Base-by-base conservation (phyloP, 345 rosid species). In the Populus nigra region DNA sequence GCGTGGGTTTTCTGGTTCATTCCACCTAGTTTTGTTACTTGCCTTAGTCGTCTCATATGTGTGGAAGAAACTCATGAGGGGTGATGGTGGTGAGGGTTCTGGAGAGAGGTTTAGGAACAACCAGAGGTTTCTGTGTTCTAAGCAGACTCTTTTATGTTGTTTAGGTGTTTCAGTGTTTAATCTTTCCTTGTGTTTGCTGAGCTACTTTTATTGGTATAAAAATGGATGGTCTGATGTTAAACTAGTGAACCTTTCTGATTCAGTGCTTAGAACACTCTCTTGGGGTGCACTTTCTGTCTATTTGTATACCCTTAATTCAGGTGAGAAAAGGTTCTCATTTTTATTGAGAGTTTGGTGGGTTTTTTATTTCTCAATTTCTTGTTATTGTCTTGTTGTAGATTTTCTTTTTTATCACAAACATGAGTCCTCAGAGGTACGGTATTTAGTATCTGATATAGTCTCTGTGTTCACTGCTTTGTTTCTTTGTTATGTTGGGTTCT, bases 271-370 rank as follows among this genome's bases (percentile, higher is more conserved):
- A 82, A 81, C 94, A 43, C 79, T 90, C 76, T 85, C 90, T 77
- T 94, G 97, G 97, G 91, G 83, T 79, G 81, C 85, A 27, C 73
- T 90, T 69, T 80, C 81, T 71, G 73, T 85, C 65, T 83, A 73
- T 77, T 57, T 91, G 75, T 74, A 83, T 65, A 36, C 65, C 65
- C 81, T 74, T 18, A 69, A 72, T 77, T 81, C 85, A n/a, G 69
- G 73, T 25, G 85, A 73, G 62, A 55, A 65, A 29, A 86, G 77
- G 74, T 85, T 90, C 55, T 91, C 90, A 6, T 43, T 88, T 69
- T 72, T 86, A 11, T 83, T 94, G 78, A 88, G 93, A 79, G 68
- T 89, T 71, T 94, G 96, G 97, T 89, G 91, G 91, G 91, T 82
- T 20, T 86, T 90, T 74, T 91, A 83, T 77, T 77, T 85, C 22